These are phyloP conservation scores for Golubevia sp. DNA, from an alignment of 1,284 basidiomycete genomes.

Conservation along the genomic window DNA sequence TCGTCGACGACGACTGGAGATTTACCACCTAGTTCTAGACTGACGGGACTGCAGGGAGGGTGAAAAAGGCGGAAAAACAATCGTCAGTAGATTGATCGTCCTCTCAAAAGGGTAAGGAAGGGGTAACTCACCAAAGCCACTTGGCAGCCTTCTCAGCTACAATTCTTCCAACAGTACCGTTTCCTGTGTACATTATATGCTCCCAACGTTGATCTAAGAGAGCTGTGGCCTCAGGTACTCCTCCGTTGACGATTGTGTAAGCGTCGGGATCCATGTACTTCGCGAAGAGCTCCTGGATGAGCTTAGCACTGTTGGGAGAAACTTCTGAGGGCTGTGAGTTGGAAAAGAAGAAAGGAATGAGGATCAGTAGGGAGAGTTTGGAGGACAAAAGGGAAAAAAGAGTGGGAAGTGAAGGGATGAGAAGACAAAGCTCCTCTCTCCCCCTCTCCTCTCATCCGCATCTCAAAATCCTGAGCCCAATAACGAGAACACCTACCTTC, in stretches of 20 bases:
- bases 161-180: conserved; percentile 75
- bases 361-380: not conserved
- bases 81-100: not conserved
- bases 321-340: conserved; percentile 72
- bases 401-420: not conserved
- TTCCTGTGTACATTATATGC: conserved; percentile 72
- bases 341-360: conserved; percentile 67
- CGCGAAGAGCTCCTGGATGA: conserved; percentile 75
- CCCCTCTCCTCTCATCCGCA: conserved; percentile 5
- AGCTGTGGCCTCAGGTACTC: conserved; percentile 74
- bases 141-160: conserved; percentile 83
- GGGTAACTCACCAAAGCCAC: too few relatives aligned
- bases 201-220: conserved; percentile 83
- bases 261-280: conserved; percentile 80
- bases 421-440: not conserved
- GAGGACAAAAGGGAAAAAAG: not conserved
- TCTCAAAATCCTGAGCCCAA: too few relatives aligned
- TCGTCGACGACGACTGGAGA: conserved; percentile 80
- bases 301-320: conserved; percentile 70
- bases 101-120: not conserved
- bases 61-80: not conserved
- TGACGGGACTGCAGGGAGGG: conserved; percentile 74
- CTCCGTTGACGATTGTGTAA: conserved; percentile 77
- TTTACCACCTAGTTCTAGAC: conserved; percentile 80
- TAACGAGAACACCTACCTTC: conserved; percentile 15